phyloP scores from a whole-genome alignment of 345 rosid genomes.

The Hibiscus tridactylites region DNA sequence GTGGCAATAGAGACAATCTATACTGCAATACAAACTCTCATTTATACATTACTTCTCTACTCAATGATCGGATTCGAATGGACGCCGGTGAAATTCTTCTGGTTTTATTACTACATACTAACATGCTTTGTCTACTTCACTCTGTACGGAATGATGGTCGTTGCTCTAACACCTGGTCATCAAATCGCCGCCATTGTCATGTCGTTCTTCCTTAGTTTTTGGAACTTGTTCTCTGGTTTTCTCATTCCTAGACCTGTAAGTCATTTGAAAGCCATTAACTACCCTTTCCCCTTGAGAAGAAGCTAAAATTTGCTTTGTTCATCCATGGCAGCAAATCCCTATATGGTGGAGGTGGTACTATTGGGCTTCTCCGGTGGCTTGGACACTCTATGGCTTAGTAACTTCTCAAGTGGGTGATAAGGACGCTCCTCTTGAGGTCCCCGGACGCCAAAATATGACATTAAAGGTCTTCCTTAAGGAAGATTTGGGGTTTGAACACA shows the following conservation, averaged over 20 bases:
- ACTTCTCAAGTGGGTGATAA: constrained; percentile 4
- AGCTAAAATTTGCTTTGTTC: neutral
- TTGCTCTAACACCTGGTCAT: constrained; percentile 59
- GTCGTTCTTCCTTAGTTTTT: constrained; percentile 1
- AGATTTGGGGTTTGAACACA: constrained; percentile 37
- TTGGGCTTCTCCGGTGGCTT: constrained; percentile 5
- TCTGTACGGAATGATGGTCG: neutral
- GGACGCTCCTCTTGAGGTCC: constrained; percentile 22
- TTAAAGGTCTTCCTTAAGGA: neutral
- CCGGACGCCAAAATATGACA: constrained; percentile 19
- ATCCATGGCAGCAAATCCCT: constrained; percentile 49
- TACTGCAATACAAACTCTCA: constrained; percentile 38
- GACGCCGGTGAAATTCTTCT: constrained; percentile 38
- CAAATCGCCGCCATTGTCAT: constrained; percentile 45
- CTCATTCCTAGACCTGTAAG: constrained; percentile 13
- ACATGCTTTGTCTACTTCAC: constrained; percentile 66
- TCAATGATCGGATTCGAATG: constrained; percentile 72
- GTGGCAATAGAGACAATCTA: constrained; percentile 62
- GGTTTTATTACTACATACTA: constrained; percentile 55
- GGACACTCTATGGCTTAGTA: constrained; percentile 1
- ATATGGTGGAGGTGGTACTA: constrained; percentile 44
- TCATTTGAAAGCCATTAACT: constrained; percentile 22
- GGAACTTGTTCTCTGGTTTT: constrained; percentile 6
- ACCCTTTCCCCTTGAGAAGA: neutral
- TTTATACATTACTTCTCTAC: constrained; percentile 55